Evolutionary conservation across 257 asterid genomes (phyloP).

Genomic region (Solanum peruvianum): DNA sequence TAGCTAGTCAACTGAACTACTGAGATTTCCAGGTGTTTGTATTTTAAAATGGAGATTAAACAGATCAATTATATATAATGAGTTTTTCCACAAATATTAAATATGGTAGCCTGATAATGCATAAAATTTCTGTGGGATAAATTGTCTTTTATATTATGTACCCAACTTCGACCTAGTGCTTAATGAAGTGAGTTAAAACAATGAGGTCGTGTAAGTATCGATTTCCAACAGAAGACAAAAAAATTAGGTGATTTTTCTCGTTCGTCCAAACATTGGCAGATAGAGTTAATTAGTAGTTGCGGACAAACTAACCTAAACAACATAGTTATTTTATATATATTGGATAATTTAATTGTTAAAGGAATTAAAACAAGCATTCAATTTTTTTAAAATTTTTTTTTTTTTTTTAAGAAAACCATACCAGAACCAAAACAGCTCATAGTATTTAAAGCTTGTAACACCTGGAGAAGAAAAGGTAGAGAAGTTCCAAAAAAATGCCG

Average conservation of each 20-base stretch:
- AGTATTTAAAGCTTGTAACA: background rate
- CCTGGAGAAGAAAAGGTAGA: background rate
- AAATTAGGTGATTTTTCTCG: background rate
- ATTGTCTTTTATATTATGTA: background rate
- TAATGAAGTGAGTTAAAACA: no score
- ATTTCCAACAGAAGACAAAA: background rate
- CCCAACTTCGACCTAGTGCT: background rate
- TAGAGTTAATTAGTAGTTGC: background rate
- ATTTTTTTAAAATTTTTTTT: no score
- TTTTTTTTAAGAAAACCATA: background rate
- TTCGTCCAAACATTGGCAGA: background rate
- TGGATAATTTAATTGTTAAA: background rate
- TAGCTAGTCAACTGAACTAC: background rate
- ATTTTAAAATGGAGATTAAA: background rate
- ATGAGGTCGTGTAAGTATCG: background rate
- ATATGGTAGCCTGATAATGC: background rate
- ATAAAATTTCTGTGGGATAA: background rate
- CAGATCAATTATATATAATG: background rate
- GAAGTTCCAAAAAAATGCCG: background rate
- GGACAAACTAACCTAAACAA: background rate
- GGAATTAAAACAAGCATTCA: background rate
- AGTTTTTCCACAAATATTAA: no score
- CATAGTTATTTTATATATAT: background rate
- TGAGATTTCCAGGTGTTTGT: background rate
- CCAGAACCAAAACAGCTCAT: background rate